phyloP scores from a whole-genome alignment of 2,329 filamentous ascomycete genomes.

The Aureobasidium musti region DNA sequence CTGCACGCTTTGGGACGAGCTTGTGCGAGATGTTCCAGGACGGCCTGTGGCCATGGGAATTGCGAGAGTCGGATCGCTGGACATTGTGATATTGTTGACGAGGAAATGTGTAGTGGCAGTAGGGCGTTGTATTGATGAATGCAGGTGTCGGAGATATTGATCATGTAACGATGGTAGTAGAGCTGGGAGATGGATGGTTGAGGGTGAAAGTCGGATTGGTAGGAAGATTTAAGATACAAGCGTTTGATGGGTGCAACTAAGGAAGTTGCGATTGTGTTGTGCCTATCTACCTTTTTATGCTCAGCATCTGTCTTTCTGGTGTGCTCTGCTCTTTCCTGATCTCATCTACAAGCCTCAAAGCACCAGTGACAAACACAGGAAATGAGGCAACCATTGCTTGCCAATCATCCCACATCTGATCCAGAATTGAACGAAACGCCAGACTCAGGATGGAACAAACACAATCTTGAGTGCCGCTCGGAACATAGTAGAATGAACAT shows the following conservation, averaged over 20 bases:
- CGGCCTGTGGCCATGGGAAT: conserved; percentile 6
- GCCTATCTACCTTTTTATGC: conserved; percentile 5
- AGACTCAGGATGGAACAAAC: conserved; percentile 4
- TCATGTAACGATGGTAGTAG: conserved; percentile 19
- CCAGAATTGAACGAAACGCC: background rate
- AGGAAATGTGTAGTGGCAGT: background rate
- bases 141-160: conserved; percentile 4
- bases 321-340: background rate
- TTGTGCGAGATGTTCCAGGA: conserved; percentile 28
- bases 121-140: background rate
- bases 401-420: background rate
- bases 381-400: conserved; percentile 7
- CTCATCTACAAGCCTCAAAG: background rate
- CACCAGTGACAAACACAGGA: background rate
- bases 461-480: background rate
- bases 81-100: conserved; percentile 15
- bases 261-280: conserved; percentile 14
- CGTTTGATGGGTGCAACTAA: background rate
- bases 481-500: background rate
- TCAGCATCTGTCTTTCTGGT: too few relatives aligned
- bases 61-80: conserved; percentile 15
- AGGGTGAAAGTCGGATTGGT: background rate
- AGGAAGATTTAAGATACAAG: background rate
- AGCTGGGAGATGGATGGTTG: background rate
- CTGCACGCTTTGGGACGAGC: conserved; percentile 25